Evolutionary conservation across 2,329 filamentous ascomycete species (phyloP), one percentile per base, ranked within the genome.

Genomic region (Curvularia sp.): DNA sequence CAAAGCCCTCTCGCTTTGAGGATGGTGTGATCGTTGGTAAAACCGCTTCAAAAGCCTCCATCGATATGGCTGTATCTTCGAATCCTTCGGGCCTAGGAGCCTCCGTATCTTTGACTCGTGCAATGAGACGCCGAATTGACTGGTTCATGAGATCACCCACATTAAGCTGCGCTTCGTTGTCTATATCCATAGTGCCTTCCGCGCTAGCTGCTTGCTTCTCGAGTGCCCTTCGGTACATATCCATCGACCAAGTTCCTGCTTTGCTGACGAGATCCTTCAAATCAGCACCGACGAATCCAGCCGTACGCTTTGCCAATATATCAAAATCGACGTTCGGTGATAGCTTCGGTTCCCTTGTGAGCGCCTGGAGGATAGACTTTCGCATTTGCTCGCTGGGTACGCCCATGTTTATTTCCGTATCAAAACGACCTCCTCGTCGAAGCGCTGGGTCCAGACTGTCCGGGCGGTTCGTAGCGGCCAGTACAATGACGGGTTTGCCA

Each of bases 271-370:
- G 79, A 69, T 89, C 89, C 62, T 90, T 87, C 4, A 99, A 80
- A 80, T 99, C 95, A 5, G 92, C 91, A 10, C 93, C 94, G 0
- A 99, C 94, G 66, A 95, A 99, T 1, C 95, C 95, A 5, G 95
- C 92, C 0, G 94, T 98, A 67, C 89, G 83, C 69, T 91, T 93
- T 5, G 94, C 93, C 3, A 99, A 81, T 15, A 84, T 80, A 26
- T 80, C 79, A 66, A 94, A 90, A 72, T 96, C 86, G 20, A 98
- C 85, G 60, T 93, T 88, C 3, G 85, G 82, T 0, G 86, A 82
- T 7, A 96, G 75, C 0, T 80, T 80, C 64, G 88, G 84, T 55
- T 88, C 85, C 53, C 87, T 82, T 0, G 91, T 92, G 46, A 96
- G 81, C 1, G 90, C 88, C 39, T 85, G 83, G 46, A 98, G 79